Conservation (phyloP, 257 asterid genomes). For the Perilla frutescens region DNA sequence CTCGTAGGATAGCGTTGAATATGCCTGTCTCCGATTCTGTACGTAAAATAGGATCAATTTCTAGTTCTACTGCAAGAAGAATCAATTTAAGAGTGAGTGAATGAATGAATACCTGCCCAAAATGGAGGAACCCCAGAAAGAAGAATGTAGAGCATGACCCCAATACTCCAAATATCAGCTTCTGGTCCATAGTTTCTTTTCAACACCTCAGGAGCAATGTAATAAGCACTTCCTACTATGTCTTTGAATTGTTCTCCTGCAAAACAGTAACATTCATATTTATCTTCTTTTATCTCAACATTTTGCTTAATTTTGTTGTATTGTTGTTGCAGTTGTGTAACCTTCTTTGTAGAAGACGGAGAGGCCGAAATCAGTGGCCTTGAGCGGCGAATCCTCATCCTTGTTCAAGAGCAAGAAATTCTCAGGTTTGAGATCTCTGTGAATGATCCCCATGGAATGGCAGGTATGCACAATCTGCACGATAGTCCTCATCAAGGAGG, state of each 20-base stretch:
- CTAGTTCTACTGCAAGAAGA: neutral
- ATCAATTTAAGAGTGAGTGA: neutral
- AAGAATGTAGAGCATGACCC: conserved; percentile 91
- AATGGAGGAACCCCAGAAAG: conserved; percentile 95
- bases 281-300: too few relatives aligned
- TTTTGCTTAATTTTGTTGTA: too few relatives aligned
- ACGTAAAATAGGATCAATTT: neutral
- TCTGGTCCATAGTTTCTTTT: conserved; percentile 93
- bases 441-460: conserved; percentile 92
- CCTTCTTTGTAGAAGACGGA: conserved; percentile 89
- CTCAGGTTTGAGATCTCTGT: conserved; percentile 94
- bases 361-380: conserved; percentile 91
- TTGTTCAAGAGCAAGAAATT: conserved; percentile 77
- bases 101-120: conserved; percentile 71
- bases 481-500: conserved; percentile 77
- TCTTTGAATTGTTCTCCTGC: conserved; percentile 87
- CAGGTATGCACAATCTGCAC: conserved; percentile 91
- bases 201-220: conserved; percentile 94
- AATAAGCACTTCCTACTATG: conserved; percentile 96
- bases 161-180: conserved; percentile 95
- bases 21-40: conserved; percentile 91
- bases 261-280: neutral
- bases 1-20: conserved; percentile 83
- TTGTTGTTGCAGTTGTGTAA: neutral
- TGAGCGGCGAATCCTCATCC: conserved; percentile 81